Percentiles rank a stretch among this genome's conserved stretches.
Conservation (phyloP, 441 rosid genomes). For the Pelargonium fulgidum region DNA sequence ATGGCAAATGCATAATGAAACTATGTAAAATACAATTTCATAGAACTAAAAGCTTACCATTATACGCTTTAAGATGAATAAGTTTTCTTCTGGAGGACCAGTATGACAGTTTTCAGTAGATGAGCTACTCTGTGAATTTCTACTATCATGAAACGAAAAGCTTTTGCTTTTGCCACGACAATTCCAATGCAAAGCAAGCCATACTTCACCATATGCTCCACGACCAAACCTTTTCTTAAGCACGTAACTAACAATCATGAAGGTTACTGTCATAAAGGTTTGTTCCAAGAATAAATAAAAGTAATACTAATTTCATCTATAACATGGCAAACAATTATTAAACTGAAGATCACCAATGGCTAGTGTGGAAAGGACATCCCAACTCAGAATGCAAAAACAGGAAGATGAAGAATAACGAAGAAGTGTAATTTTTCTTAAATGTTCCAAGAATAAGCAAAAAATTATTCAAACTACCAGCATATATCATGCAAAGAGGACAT, state of each 20-base stretch:
- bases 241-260: slow-evolving; percentile 51
- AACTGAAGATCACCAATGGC: too few species aligned
- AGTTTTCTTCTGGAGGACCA: slow-evolving; percentile 38
- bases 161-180: slow-evolving; percentile 45
- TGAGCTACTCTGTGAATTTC: slow-evolving; percentile 32
- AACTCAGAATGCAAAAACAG: too few species aligned
- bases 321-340: neutral
- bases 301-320: neutral
- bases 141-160: slow-evolving; percentile 28
- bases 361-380: too few species aligned
- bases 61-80: slow-evolving; percentile 82
- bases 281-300: slow-evolving; percentile 4
- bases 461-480: too few species aligned
- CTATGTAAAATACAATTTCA: slow-evolving; percentile 5
- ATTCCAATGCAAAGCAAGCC: slow-evolving; percentile 89
- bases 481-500: too few species aligned
- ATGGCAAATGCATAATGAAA: slow-evolving; percentile 9
- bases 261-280: slow-evolving; percentile 19
- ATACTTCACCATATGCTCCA: slow-evolving; percentile 94
- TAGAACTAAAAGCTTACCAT: slow-evolving; percentile 48
- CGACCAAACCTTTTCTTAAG: slow-evolving; percentile 86
- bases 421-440: too few species aligned
- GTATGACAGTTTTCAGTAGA: slow-evolving; percentile 35
- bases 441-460: too few species aligned
- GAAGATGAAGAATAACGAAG: too few species aligned